Evolutionary conservation across 2,329 filamentous ascomycete species (phyloP).

Genomic region (Rachicladosporium sp.): DNA sequence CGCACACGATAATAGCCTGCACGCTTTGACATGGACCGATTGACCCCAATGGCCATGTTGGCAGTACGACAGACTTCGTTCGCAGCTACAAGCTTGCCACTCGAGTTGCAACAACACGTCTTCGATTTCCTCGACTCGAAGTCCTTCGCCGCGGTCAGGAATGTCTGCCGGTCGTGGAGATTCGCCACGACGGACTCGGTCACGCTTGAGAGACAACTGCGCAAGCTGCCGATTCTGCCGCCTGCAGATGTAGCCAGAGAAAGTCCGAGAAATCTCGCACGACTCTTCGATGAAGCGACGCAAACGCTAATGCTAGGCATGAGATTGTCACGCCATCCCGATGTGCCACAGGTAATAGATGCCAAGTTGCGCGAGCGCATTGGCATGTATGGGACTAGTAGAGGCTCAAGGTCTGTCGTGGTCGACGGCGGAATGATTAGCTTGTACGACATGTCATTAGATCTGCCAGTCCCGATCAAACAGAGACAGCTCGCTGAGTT

Average conservation of each 20-base stretch:
- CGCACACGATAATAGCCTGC: too few relatives aligned
- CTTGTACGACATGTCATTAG: slow-evolving; percentile 17
- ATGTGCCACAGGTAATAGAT: slow-evolving; percentile 9
- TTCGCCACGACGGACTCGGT: slow-evolving; percentile 19
- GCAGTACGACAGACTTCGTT: slow-evolving; percentile 4
- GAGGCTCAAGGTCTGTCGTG: slow-evolving; percentile 16
- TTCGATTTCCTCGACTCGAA: slow-evolving; percentile 20
- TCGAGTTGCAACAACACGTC: slow-evolving; percentile 24
- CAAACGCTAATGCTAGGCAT: slow-evolving; percentile 21
- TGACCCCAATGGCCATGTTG: too few relatives aligned
- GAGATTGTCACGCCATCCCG: slow-evolving; percentile 11
- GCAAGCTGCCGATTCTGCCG: slow-evolving; percentile 19
- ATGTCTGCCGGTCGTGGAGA: slow-evolving; percentile 23
- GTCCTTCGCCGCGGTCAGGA: slow-evolving; percentile 20
- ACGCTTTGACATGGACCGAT: too few relatives aligned
- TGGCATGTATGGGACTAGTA: slow-evolving; percentile 9
- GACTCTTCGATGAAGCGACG: slow-evolving; percentile 19
- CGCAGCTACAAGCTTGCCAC: slow-evolving; percentile 17
- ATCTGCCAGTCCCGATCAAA: slow-evolving; percentile 9
- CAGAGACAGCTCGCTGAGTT: slow-evolving; percentile 20
- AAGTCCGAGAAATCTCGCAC: slow-evolving; percentile 12
- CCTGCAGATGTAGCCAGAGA: slow-evolving; percentile 11
- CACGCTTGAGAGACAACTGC: slow-evolving; percentile 18
- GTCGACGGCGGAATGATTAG: slow-evolving; percentile 19
- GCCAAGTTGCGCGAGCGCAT: slow-evolving; percentile 10